Base-by-base conservation (phyloP, 139 green algal genomes). In the Penium margaritaceum region DNA sequence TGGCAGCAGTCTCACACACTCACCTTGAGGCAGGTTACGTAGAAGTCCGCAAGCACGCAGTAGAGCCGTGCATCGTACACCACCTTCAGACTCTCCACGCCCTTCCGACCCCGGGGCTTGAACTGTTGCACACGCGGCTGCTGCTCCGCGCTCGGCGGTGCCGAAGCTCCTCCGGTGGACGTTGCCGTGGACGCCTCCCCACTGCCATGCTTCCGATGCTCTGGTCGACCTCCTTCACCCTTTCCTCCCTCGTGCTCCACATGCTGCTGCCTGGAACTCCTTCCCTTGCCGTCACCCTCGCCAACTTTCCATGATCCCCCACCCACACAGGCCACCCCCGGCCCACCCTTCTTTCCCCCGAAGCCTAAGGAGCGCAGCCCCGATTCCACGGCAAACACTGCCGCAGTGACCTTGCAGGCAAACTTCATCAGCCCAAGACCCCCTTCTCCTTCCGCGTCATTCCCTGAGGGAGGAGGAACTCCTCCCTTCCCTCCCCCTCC, bases 21-120 rank as follows among this genome's bases (percentile, higher is more conserved):
- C 60, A 76, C 68, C 68, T 76, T 66, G 37, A 76, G 60, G 41
- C 68, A 76, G 3, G 38, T 29, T 12, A 76, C 68, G 24, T 76
- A 76, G 60, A 76, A 70, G 32, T 70, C 46, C 1, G 57, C 47
- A 15, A 76, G 46, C 3, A 54, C 6, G 51, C 46, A 69, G 54
- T 63, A 46, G 15, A 76, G 30, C n/a, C 36, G 30, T n/a, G 30
- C 41, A n/a, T 76, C 68, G 17, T 76, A 29, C 68, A 43, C 70
- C 24, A 76, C 53, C 5, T 53, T 15, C 19, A 76, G 27, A 12
- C 51, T 32, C 35, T 76, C 51, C 39, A 76, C n/a, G 29, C 30
- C 29, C 19, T n/a, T 54, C 15, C 60, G 57, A 15, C 68, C 68
- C 51, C 36, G 63, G 27, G 51, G 17, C 68, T 67, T 76, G 41